Conservation (phyloP, 202 grass and related monocot genomes). For the Brachypodium distachyon region DNA sequence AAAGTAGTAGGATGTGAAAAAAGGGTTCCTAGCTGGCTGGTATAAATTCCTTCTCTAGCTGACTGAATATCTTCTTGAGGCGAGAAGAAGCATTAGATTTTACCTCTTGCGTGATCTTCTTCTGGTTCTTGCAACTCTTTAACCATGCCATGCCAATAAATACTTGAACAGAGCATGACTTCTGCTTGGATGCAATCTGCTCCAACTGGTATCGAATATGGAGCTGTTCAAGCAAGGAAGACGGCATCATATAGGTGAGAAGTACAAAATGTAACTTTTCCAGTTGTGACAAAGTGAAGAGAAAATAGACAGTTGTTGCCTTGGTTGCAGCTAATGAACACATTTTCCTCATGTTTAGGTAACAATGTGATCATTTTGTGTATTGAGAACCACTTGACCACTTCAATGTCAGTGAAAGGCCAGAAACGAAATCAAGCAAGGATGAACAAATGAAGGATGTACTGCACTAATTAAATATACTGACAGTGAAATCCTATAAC, state of each 20-base stretch:
- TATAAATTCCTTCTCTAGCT: slow-evolving; percentile 54
- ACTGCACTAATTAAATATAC: too few relatives aligned
- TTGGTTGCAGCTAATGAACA: background rate
- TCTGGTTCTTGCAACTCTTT: slow-evolving; percentile 68
- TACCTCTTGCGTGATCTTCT: slow-evolving; percentile 65
- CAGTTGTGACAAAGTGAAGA: background rate
- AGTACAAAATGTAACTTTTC: background rate
- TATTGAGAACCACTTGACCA: background rate
- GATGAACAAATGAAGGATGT: too few relatives aligned
- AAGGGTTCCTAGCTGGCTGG: slow-evolving; percentile 23
- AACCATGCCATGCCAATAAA: slow-evolving; percentile 67
- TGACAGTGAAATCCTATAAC: background rate
- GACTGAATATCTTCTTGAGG: slow-evolving; percentile 66
- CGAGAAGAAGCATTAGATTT: slow-evolving; percentile 42
- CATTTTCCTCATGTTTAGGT: background rate
- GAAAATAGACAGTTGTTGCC: background rate
- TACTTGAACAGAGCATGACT: slow-evolving; percentile 50
- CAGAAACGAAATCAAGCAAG: too few relatives aligned
- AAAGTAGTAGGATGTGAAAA: background rate
- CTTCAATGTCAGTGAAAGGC: background rate
- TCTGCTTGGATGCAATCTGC: slow-evolving; percentile 33
- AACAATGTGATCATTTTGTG: background rate
- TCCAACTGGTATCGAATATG: slow-evolving; percentile 79
- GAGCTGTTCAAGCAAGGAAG: slow-evolving; percentile 36
- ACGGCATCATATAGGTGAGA: background rate